Evolutionary conservation across 108 stramenopile genomes (phyloP).

Genomic region (Cyclotella baltica): DNA sequence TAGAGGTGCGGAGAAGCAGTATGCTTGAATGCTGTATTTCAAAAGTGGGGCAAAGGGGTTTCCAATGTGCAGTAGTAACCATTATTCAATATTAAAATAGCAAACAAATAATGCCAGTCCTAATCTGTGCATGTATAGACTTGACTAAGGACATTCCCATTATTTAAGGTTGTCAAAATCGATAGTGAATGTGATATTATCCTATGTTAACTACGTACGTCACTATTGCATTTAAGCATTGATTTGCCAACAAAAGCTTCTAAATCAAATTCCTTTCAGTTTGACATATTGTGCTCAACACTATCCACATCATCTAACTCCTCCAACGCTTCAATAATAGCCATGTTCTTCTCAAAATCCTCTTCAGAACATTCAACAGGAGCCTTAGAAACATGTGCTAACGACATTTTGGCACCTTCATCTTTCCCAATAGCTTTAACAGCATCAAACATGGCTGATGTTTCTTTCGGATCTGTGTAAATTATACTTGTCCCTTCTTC

Average conservation of each 20-base stretch:
- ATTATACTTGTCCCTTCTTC: constrained; percentile 73
- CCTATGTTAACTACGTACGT: no score
- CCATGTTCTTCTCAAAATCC: constrained; percentile 94
- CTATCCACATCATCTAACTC: constrained; percentile 96
- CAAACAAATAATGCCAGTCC: no score
- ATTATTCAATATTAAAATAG: no score
- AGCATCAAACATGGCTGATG: constrained; percentile 75
- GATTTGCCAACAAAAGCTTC: not conserved
- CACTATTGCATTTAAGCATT: not conserved
- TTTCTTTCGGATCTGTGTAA: constrained; percentile 86
- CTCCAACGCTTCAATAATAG: constrained; percentile 92
- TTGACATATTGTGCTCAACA: constrained; percentile 98
- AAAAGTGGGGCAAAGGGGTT: no score
- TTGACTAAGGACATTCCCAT: no score
- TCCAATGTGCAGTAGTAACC: no score
- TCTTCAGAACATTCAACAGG: constrained; percentile 92
- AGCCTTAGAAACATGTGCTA: constrained; percentile 79
- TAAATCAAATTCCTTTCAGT: constrained; percentile 49
- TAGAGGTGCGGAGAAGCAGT: constrained; percentile 48
- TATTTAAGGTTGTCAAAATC: no score
- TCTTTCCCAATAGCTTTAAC: constrained; percentile 65
- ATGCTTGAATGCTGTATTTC: constrained; percentile 21
- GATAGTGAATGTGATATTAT: no score
- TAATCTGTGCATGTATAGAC: no score
- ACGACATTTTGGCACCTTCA: constrained; percentile 70